These are phyloP conservation scores for Colletotrichum sp. DNA, from an alignment of 2,329 filamentous ascomycete genomes.

Conservation along the genomic window DNA sequence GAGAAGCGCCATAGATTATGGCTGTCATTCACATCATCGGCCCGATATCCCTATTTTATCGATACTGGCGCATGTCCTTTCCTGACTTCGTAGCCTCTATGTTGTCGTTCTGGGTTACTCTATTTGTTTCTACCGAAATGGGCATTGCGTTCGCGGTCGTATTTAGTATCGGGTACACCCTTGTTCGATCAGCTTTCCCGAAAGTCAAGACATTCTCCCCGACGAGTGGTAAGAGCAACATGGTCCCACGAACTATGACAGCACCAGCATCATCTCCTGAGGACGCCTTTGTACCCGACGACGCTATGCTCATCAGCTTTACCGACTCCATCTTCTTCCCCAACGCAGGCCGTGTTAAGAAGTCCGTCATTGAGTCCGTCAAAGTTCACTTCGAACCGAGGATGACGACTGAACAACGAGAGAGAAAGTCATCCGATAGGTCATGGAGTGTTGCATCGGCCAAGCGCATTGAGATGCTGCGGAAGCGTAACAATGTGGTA, in stretches of 20 bases:
- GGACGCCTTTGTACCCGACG: slow-evolving; percentile 40
- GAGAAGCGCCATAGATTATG: slow-evolving; percentile 49
- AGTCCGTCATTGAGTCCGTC: slow-evolving; percentile 52
- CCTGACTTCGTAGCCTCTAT: slow-evolving; percentile 68
- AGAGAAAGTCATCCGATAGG: slow-evolving; percentile 42
- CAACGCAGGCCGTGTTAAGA: slow-evolving; percentile 61
- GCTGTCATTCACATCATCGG: slow-evolving; percentile 68
- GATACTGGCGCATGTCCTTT: slow-evolving; percentile 68
- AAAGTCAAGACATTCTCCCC: slow-evolving; percentile 37
- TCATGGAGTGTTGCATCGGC: slow-evolving; percentile 60
- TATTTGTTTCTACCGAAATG: slow-evolving; percentile 64
- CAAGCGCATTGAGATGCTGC: slow-evolving; percentile 50
- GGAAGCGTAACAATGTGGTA: slow-evolving; percentile 41
- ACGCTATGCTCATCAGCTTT: slow-evolving; percentile 62
- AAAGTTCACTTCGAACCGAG: slow-evolving; percentile 42
- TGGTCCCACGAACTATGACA: slow-evolving; percentile 31
- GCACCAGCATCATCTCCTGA: slow-evolving; percentile 19
- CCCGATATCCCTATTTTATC: slow-evolving; percentile 62
- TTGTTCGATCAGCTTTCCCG: slow-evolving; percentile 63
- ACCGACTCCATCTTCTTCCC: slow-evolving; percentile 64
- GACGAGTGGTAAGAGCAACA: slow-evolving; percentile 26
- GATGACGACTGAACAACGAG: slow-evolving; percentile 44
- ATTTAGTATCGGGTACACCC: slow-evolving; percentile 67
- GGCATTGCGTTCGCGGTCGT: slow-evolving; percentile 64
- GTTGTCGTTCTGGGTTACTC: slow-evolving; percentile 68